A percentile compares a stretch with the other conserved stretches of the same genome.
These are phyloP conservation scores for Mycocentrospora acerina DNA, from an alignment of 2,329 filamentous ascomycete genomes.

Conservation along the genomic window DNA sequence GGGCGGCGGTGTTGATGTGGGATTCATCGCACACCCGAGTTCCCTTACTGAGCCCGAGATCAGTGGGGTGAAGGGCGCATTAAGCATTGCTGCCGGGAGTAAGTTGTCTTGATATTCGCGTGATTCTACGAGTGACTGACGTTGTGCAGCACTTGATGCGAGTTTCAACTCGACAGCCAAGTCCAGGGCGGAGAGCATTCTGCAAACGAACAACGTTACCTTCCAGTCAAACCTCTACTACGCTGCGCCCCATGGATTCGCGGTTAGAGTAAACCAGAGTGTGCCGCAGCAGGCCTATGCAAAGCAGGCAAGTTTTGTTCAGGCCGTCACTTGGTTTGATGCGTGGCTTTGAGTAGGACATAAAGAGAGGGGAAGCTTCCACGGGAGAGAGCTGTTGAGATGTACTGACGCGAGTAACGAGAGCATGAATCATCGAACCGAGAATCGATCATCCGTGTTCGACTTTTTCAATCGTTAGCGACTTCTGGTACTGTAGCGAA, in stretches of 20 bases:
- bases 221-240: conserved; percentile 38
- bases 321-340: conserved; percentile 43
- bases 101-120: conserved; percentile 23
- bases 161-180: conserved; percentile 20
- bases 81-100: conserved; percentile 65
- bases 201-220: conserved; percentile 29
- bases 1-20: conserved; percentile 59
- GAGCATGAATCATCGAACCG: no score
- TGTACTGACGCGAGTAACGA: no score
- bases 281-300: conserved; percentile 36
- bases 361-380: not conserved
- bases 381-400: no score
- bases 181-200: conserved; percentile 24
- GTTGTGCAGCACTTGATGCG: conserved; percentile 19
- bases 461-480: no score
- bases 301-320: conserved; percentile 38
- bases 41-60: conserved; percentile 68
- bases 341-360: conserved; percentile 24
- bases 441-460: no score
- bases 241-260: conserved; percentile 39
- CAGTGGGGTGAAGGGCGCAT: conserved; percentile 61
- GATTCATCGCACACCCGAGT: conserved; percentile 71
- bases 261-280: conserved; percentile 33
- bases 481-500: no score
- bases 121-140: conserved; percentile 11